Base-by-base conservation (phyloP, 2,329 filamentous ascomycete genomes). In the Penicillium janthinellum region DNA sequence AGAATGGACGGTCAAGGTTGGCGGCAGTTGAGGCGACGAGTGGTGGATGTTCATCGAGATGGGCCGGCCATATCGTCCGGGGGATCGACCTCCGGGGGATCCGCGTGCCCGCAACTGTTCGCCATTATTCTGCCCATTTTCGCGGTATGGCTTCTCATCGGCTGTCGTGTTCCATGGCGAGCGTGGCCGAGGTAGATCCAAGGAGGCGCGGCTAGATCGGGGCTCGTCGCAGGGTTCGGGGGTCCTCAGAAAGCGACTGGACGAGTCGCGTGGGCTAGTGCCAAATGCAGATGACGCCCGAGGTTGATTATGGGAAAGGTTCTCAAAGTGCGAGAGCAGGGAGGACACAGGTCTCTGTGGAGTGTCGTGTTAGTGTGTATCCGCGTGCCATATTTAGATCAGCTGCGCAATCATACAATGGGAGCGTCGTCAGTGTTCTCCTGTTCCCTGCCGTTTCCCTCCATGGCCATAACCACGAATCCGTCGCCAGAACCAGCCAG, bases 41-140 rank as follows among this genome's bases (percentile, higher is more conserved):
- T 60, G 63, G 41, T 74, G 73, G 35, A 79, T 60, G 58, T 70
- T 73, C 77, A 80, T 76, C 15, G 78, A 81, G 62, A 79, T 71
- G n/a, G 78, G 79, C 44, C 78, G 71, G 55, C 71, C 86, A 87
- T 70, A 88, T 84, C 75, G 81, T 84, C 70, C 76, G 85, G 63
- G 31, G 31, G 31, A 88, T 84, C 75, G 81, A 85, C 60, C 87
- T 83, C 70, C 76, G 85, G 63, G 86, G 84, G 76, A 78, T 20
- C 69, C 73, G 31, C 67, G 63, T 45, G 69, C 65, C 25, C 73
- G 70, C 12, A 70, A 54, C 6, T 63, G 55, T n/a, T 64, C 59
- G 15, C 68, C 65, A 54, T 72, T 74, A 12, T 56, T 56, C 42
- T 62, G 67, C 7, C 65, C 67, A 49, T 57, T 58, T 7, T 56